Conservation (phyloP, 2,329 filamentous ascomycete species). For the Xylariaceae sp. region DNA sequence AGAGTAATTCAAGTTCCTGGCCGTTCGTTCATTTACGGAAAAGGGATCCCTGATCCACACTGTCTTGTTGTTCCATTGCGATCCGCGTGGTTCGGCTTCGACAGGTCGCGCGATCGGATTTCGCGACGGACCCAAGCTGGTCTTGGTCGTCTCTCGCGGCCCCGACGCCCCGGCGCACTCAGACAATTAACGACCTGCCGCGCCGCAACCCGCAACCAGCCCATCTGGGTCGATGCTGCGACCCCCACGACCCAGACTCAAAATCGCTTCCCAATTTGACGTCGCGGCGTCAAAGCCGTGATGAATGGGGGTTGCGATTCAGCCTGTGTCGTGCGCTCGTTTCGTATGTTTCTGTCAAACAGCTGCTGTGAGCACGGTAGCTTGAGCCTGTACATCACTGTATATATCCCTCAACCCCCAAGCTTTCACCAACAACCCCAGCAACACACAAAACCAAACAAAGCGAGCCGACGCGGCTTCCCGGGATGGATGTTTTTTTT, state of each 20-base stretch:
- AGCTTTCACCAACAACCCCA: background rate
- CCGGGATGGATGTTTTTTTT: constrained; percentile 16
- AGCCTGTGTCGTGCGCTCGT: constrained; percentile 27
- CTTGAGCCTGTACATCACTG: constrained; percentile 5
- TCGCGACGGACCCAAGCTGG: constrained; percentile 37
- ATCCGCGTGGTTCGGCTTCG: constrained; percentile 26
- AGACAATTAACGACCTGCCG: constrained; percentile 11
- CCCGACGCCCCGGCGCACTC: background rate
- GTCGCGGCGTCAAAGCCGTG: background rate
- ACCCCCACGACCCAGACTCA: constrained; percentile 36
- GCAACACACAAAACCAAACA: constrained; percentile 17
- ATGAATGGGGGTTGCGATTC: constrained; percentile 2
- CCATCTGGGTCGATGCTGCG: constrained; percentile 51
- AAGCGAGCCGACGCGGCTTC: constrained; percentile 15
- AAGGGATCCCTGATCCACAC: background rate
- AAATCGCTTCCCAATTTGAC: constrained; percentile 9
- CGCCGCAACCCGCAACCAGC: constrained; percentile 27
- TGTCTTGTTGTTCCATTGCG: constrained; percentile 32
- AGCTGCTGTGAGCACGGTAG: constrained; percentile 23
- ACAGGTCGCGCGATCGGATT: constrained; percentile 17
- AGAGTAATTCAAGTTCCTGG: constrained; percentile 16
- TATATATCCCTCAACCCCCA: constrained; percentile 13
- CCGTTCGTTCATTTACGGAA: constrained; percentile 22
- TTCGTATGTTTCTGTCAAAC: constrained; percentile 28
- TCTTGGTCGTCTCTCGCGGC: constrained; percentile 31